These are phyloP conservation scores for Oropetium thomaeum DNA, from an alignment of 176 grass and related monocot genomes.

Conservation along the genomic window DNA sequence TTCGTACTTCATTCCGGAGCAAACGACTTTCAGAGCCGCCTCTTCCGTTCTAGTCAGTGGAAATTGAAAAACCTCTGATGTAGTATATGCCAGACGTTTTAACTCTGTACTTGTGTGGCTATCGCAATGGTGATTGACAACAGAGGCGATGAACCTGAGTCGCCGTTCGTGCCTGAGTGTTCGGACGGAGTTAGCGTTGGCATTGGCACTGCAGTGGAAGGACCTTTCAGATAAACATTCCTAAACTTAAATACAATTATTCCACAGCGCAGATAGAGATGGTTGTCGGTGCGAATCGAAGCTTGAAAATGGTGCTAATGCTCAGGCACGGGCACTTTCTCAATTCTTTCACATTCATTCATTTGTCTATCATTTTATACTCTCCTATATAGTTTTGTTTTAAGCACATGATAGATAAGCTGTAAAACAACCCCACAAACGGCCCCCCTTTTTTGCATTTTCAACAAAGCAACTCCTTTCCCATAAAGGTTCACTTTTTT, in stretches of 20 bases:
- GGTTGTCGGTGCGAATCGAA: not conserved
- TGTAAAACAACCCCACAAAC: constrained; percentile 12
- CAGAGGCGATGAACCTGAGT: not conserved
- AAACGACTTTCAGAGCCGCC: not conserved
- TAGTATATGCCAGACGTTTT: not conserved
- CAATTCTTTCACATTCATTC: not conserved
- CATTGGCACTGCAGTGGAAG: not conserved
- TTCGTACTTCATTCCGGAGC: not conserved
- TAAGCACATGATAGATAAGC: not conserved
- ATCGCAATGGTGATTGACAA: not conserved
- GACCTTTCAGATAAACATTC: not conserved
- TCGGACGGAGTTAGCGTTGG: not conserved
- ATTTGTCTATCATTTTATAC: not conserved
- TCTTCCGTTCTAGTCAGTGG: not conserved
- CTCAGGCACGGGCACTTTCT: not conserved
- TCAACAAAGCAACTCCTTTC: not conserved
- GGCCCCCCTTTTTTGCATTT: not conserved
- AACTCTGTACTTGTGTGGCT: not conserved
- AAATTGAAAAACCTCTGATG: not conserved
- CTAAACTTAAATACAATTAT: not conserved
- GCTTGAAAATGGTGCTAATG: not conserved
- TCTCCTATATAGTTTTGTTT: not conserved
- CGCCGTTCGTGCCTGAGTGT: not conserved
- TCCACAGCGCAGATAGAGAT: not conserved
- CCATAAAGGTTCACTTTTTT: not conserved